phyloP scores from a whole-genome alignment of 2,329 filamentous ascomycete genomes.

The Xylariaceae sp. region DNA sequence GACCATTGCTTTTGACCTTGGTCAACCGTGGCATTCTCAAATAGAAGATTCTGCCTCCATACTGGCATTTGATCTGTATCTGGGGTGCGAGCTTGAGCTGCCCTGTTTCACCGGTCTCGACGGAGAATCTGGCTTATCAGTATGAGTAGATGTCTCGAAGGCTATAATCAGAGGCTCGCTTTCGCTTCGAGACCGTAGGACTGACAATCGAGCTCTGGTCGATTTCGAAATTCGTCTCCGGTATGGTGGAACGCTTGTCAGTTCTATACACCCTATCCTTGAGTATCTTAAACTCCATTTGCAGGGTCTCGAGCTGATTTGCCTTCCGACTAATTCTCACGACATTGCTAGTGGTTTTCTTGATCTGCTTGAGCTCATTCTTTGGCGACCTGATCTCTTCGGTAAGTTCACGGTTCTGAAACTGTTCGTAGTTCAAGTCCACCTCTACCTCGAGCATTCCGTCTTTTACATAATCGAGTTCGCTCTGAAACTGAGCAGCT shows the following conservation, averaged over 20 bases:
- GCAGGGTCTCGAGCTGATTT: constrained; percentile 34
- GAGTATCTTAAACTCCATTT: constrained; percentile 39
- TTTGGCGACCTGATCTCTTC: too few species aligned
- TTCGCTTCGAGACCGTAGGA: constrained; percentile 2
- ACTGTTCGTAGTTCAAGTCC: constrained; percentile 12
- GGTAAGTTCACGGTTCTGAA: constrained; percentile 4
- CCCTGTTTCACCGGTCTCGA: too few species aligned
- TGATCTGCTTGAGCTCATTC: constrained; percentile 21
- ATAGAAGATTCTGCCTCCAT: too few species aligned
- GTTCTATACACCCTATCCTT: constrained; percentile 32
- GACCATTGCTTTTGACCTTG: too few species aligned
- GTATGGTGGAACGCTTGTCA: constrained; percentile 19
- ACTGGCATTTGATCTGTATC: too few species aligned
- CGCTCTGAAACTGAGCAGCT: constrained; percentile 30
- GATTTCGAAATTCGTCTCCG: constrained; percentile 3
- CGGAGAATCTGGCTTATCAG: too few species aligned
- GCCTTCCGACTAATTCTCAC: constrained; percentile 34
- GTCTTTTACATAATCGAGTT: constrained; percentile 29
- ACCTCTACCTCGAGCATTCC: constrained; percentile 22
- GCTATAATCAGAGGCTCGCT: constrained; percentile 2
- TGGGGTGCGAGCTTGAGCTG: too few species aligned
- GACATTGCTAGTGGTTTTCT: constrained; percentile 27
- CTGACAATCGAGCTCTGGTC: neutral
- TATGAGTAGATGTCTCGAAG: neutral
- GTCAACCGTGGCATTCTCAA: too few species aligned